Conservation (phyloP, 441 rosid genomes). For the Adansonia grandidieri region DNA sequence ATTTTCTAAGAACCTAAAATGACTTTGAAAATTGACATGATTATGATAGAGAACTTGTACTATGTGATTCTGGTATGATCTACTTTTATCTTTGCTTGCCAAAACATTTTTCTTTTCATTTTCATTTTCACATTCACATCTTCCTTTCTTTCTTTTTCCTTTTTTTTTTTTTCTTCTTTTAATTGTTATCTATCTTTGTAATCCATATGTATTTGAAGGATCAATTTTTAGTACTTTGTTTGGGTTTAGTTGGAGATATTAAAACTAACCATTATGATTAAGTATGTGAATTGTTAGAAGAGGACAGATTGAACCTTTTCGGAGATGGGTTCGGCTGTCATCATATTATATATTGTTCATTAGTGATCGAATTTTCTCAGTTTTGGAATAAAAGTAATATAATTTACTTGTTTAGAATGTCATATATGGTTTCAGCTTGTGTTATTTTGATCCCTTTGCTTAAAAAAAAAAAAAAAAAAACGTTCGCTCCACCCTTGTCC, state of each 20-base stretch:
- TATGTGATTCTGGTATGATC: background rate
- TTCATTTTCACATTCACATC: background rate
- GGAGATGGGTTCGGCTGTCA: background rate
- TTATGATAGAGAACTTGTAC: background rate
- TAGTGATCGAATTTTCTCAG: background rate
- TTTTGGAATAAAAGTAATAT: background rate
- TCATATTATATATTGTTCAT: background rate
- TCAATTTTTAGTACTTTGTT: background rate
- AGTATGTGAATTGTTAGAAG: background rate
- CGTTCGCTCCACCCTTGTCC: background rate
- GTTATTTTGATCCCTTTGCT: background rate
- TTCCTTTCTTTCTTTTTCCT: background rate
- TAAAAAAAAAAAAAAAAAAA: background rate
- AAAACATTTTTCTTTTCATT: background rate
- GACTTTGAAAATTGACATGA: background rate
- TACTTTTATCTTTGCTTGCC: no score
- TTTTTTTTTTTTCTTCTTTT: background rate
- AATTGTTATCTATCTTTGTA: background rate
- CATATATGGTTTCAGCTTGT: background rate
- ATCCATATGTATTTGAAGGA: background rate
- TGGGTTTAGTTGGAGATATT: background rate
- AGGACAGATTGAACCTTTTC: constrained; percentile 3
- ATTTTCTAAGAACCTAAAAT: background rate
- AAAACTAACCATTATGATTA: background rate
- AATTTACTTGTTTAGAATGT: background rate